These are phyloP conservation scores for Syzygium oleosum DNA, from an alignment of 345 rosid species.

Conservation along the genomic window DNA sequence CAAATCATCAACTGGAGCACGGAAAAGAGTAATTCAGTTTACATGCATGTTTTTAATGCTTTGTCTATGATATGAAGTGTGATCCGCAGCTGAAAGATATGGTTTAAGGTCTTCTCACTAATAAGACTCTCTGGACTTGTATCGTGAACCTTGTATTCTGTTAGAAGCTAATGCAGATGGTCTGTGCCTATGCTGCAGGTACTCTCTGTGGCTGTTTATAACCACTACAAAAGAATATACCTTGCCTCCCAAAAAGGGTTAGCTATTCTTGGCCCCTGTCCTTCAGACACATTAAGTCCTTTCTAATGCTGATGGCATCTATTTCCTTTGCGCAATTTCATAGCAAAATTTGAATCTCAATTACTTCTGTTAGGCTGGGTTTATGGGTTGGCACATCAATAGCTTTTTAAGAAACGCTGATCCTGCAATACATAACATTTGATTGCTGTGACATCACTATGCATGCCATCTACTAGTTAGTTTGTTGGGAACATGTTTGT, in stretches of 20 bases:
- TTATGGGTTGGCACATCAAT: background rate
- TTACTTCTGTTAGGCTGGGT: background rate
- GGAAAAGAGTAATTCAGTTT: background rate
- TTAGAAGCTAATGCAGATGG: background rate
- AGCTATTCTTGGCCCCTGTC: conserved; percentile 18
- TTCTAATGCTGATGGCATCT: background rate
- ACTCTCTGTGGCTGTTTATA: conserved; percentile 88
- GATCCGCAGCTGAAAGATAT: background rate
- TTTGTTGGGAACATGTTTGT: background rate
- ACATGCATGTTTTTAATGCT: background rate
- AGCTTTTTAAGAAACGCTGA: background rate
- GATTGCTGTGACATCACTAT: background rate
- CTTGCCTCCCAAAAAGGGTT: conserved; percentile 66
- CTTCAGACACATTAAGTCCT: background rate
- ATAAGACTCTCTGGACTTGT: background rate
- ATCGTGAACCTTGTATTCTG: background rate
- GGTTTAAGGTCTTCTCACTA: background rate
- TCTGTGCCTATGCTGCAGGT: conserved; percentile 35
- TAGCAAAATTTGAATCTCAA: background rate
- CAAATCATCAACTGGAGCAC: background rate
- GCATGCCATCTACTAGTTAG: background rate
- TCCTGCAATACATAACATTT: background rate
- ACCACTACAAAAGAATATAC: conserved; percentile 89
- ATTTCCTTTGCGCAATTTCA: background rate
- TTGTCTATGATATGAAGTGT: background rate